These are phyloP conservation scores for Didymella arachidicola DNA, from an alignment of 2,329 filamentous ascomycete species.

Conservation along the genomic window DNA sequence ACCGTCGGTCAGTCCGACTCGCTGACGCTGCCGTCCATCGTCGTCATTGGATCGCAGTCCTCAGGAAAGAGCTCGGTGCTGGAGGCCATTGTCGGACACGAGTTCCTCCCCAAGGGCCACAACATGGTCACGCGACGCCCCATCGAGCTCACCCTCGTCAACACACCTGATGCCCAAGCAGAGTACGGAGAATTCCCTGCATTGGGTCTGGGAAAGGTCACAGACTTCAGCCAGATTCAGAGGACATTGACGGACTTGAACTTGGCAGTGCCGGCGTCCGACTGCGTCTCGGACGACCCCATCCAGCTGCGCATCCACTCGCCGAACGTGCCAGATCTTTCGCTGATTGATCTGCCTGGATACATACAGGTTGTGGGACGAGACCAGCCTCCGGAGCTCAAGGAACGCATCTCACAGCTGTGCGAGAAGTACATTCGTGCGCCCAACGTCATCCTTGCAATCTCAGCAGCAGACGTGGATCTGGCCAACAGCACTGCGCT, in stretches of 20 bases:
- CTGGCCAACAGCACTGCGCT: constrained; percentile 94
- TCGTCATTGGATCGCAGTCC: constrained; percentile 98
- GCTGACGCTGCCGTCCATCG: constrained; percentile 90
- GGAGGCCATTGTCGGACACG: constrained; percentile 96
- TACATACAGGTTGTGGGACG: constrained; percentile 96
- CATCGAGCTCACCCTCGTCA: constrained; percentile 94
- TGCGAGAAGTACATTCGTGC: constrained; percentile 98
- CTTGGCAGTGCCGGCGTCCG: constrained; percentile 83
- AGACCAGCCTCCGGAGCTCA: constrained; percentile 88
- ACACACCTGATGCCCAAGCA: constrained; percentile 83
- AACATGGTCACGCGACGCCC: constrained; percentile 98
- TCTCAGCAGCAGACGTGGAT: constrained; percentile 97
- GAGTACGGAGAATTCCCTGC: constrained; percentile 98
- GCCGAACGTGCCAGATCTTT: constrained; percentile 92
- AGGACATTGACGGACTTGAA: constrained; percentile 95
- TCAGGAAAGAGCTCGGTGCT: constrained; percentile 97
- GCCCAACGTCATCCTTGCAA: constrained; percentile 95
- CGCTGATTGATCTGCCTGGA: constrained; percentile 92
- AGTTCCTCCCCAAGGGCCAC: constrained; percentile 95
- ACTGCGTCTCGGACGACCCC: constrained; percentile 95
- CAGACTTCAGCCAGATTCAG: constrained; percentile 91
- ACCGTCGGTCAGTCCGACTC: constrained; percentile 90
- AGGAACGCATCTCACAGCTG: constrained; percentile 93
- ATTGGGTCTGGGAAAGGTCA: constrained; percentile 85
- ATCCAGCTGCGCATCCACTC: constrained; percentile 97